Conservation (phyloP, 768 basidiomycete genomes). For the Lactarius deliciosus region DNA sequence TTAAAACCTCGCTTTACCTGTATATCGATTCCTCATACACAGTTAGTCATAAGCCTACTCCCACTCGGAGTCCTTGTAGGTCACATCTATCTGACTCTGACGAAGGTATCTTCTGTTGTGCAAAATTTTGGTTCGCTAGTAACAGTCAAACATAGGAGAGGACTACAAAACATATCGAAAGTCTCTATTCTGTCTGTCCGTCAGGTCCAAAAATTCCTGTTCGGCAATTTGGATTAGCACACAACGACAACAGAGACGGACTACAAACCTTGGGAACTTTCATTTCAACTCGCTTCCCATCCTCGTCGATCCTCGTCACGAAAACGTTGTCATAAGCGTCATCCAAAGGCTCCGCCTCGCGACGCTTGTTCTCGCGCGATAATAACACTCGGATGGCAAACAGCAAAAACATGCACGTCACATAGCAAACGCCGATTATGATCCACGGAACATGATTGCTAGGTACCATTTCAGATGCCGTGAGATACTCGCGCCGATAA, state of each 20-base stretch:
- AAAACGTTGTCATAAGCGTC: slow-evolving; percentile 62
- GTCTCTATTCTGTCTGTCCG: slow-evolving; percentile 68
- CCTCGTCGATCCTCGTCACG: slow-evolving; percentile 49
- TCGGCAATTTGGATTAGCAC: slow-evolving; percentile 14
- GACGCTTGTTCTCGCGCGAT: slow-evolving; percentile 57
- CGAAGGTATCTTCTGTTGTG: not conserved
- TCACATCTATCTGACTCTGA: too few relatives aligned
- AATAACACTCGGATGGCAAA: slow-evolving; percentile 55
- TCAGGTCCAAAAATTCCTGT: slow-evolving; percentile 71
- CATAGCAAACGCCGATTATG: slow-evolving; percentile 67
- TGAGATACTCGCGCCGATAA: not conserved
- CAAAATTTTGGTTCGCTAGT: not conserved
- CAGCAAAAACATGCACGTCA: slow-evolving; percentile 48
- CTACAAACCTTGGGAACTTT: slow-evolving; percentile 65
- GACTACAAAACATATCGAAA: slow-evolving; percentile 66
- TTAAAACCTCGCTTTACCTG: too few relatives aligned
- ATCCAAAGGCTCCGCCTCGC: slow-evolving; percentile 56
- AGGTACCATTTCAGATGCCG: not conserved
- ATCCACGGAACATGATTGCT: slow-evolving; percentile 78
- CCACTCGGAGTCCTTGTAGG: too few relatives aligned
- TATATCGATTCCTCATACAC: too few relatives aligned
- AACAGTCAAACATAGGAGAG: not conserved
- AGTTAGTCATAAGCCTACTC: too few relatives aligned
- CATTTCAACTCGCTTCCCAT: slow-evolving; percentile 53
- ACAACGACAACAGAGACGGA: not conserved